Evolutionary conservation across 192 early-diverging fungal genomes (phyloP).

Genomic region (Backusella australiensis): DNA sequence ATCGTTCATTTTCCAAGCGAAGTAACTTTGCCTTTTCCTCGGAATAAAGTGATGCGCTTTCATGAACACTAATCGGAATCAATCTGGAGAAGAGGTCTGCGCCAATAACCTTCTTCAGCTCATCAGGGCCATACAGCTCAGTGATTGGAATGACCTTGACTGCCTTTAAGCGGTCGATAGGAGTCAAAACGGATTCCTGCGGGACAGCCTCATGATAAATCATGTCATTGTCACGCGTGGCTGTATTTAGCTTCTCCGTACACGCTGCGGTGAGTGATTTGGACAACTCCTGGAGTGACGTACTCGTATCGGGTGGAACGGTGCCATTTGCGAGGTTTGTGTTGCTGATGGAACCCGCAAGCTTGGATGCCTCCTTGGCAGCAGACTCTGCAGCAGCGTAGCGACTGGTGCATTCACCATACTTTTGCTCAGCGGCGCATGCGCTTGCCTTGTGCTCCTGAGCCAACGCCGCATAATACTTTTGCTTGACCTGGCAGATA

Average conservation of each 20-base stretch:
- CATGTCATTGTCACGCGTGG: slow-evolving; percentile 91
- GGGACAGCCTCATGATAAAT: slow-evolving; percentile 92
- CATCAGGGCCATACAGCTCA: slow-evolving; percentile 67
- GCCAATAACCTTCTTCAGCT: slow-evolving; percentile 85
- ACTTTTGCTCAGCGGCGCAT: slow-evolving; percentile 73
- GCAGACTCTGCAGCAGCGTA: slow-evolving; percentile 73
- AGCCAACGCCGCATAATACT: slow-evolving; percentile 84
- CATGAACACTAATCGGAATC: slow-evolving; percentile 92
- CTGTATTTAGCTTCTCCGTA: slow-evolving; percentile 66
- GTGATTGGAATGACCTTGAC: slow-evolving; percentile 77
- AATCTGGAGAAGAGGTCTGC: slow-evolving; percentile 85
- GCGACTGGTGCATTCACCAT: slow-evolving; percentile 84
- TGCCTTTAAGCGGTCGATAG: slow-evolving; percentile 84
- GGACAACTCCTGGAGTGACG: slow-evolving; percentile 72
- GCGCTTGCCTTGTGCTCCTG: slow-evolving; percentile 80
- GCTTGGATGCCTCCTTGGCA: slow-evolving; percentile 83
- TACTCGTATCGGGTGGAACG: slow-evolving; percentile 61
- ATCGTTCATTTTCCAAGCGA: slow-evolving; percentile 73
- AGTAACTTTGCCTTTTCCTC: slow-evolving; percentile 96
- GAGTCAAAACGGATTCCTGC: slow-evolving; percentile 69
- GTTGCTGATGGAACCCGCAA: slow-evolving; percentile 67
- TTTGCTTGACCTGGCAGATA: slow-evolving; percentile 83
- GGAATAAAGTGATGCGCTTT: slow-evolving; percentile 90
- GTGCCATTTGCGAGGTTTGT: slow-evolving; percentile 56
- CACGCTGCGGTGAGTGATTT: slow-evolving; percentile 62